A percentile compares a stretch with the other conserved stretches of the same genome.
These are phyloP conservation scores for Candida glaebosa DNA, from an alignment of 805 yeast genomes.

Conservation along the genomic window DNA sequence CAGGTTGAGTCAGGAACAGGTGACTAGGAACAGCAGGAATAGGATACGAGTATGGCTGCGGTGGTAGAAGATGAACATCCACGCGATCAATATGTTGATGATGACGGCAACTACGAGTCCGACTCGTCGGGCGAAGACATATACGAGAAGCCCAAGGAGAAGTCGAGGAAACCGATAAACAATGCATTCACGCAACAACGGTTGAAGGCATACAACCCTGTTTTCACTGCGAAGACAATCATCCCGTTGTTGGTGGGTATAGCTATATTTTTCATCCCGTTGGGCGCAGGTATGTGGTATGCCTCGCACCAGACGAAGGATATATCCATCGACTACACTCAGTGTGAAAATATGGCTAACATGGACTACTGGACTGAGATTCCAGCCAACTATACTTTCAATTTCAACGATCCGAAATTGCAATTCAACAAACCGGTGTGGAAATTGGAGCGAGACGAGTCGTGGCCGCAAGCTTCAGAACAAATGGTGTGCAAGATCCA, in stretches of 20 bases:
- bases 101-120: conserved; percentile 27
- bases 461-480: conserved; percentile 47
- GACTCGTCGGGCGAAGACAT: conserved; percentile 42
- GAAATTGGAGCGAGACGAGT: conserved; percentile 35
- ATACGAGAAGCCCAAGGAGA: conserved; percentile 36
- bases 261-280: conserved; percentile 39
- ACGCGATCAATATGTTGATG: conserved; percentile 3
- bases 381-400: conserved; percentile 40
- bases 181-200: conserved; percentile 56
- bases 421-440: conserved; percentile 26
- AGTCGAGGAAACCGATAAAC: conserved; percentile 63
- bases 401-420: conserved; percentile 22
- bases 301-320: conserved; percentile 39
- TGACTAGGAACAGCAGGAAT: too few species aligned
- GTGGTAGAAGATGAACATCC: background rate
- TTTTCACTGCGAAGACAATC: conserved; percentile 40
- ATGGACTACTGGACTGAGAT: conserved; percentile 28
- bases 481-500: conserved; percentile 44
- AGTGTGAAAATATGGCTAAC: conserved; percentile 36
- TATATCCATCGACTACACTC: conserved; percentile 38
- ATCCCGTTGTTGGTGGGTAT: conserved; percentile 37
- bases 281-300: conserved; percentile 47
- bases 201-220: conserved; percentile 48
- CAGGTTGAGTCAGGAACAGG: too few species aligned
- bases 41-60: too few species aligned